A percentile compares a stretch with the other conserved stretches of the same genome.
These are phyloP conservation scores for Pisolithus microcarpus DNA, from an alignment of 768 basidiomycete genomes.

Conservation along the genomic window DNA sequence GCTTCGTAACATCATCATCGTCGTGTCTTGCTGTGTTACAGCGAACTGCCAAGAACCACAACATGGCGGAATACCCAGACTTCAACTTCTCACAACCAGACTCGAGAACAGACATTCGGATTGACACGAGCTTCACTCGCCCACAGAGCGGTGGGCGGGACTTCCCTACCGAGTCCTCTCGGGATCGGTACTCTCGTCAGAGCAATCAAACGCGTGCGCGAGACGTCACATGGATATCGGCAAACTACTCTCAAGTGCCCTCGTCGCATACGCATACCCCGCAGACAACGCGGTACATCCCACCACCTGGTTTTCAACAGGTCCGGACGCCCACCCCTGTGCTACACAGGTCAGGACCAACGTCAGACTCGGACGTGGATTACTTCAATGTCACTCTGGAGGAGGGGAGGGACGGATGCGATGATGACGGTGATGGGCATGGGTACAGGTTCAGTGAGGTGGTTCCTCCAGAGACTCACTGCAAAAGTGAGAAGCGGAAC, in stretches of 20 bases:
- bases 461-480: slow-evolving; percentile 12
- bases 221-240: slow-evolving; percentile 29
- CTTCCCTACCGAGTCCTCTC: slow-evolving; percentile 18
- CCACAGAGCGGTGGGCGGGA: slow-evolving; percentile 24
- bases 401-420: slow-evolving; percentile 15
- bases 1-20: slow-evolving; percentile 1
- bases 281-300: slow-evolving; percentile 19
- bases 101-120: slow-evolving; percentile 15
- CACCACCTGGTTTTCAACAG: slow-evolving; percentile 15
- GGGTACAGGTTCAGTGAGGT: slow-evolving; percentile 20
- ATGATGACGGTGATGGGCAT: slow-evolving; percentile 12
- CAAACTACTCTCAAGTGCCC: slow-evolving; percentile 18
- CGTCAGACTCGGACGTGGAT: slow-evolving; percentile 25
- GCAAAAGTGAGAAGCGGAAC: slow-evolving; percentile 26
- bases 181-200: slow-evolving; percentile 24
- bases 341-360: slow-evolving; percentile 22
- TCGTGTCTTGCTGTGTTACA: not conserved
- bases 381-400: slow-evolving; percentile 31
- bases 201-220: slow-evolving; percentile 20
- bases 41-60: not conserved
- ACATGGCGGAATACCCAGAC: slow-evolving; percentile 23
- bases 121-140: slow-evolving; percentile 25
- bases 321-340: slow-evolving; percentile 23
- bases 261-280: slow-evolving; percentile 24
- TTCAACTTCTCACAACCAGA: slow-evolving; percentile 1